A percentile compares a stretch with the other conserved stretches of the same genome.
phyloP scores from a whole-genome alignment of 129 eudicot genomes.

The Artemisia tridentata region DNA sequence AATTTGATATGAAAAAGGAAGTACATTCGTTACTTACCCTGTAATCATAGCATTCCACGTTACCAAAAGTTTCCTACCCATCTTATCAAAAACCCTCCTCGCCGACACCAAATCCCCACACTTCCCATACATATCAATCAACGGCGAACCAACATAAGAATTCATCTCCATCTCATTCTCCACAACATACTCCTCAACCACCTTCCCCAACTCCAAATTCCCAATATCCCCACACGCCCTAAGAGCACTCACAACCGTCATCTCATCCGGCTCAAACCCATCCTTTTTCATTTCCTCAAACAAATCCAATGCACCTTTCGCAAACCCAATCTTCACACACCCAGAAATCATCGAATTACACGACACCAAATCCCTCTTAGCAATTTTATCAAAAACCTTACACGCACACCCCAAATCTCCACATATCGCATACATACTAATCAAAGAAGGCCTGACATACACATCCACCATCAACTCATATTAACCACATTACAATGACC shows the following conservation, averaged over 20 bases:
- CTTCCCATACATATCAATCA: constrained; percentile 71
- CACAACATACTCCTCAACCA: constrained; percentile 50
- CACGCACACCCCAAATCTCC: constrained; percentile 27
- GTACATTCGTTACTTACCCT: constrained; percentile 35
- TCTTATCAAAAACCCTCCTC: constrained; percentile 50
- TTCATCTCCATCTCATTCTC: constrained; percentile 41
- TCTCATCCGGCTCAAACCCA: constrained; percentile 55
- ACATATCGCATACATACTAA: constrained; percentile 60
- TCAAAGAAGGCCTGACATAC: constrained; percentile 63
- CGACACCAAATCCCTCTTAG: too few relatives aligned
- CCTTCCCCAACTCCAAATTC: constrained; percentile 45
- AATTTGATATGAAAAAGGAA: too few relatives aligned
- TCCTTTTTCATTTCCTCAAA: constrained; percentile 54
- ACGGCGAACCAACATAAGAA: constrained; percentile 56
- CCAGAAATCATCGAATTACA: constrained; percentile 27
- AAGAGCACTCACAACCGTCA: constrained; percentile 69
- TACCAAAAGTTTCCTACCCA: constrained; percentile 44
- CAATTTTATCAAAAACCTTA: too few relatives aligned
- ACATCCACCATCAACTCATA: constrained; percentile 52
- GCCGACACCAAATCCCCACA: constrained; percentile 72
- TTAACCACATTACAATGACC: constrained; percentile 50
- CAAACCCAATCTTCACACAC: constrained; percentile 52
- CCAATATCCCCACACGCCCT: constrained; percentile 75
- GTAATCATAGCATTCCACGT: constrained; percentile 78
- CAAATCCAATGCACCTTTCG: constrained; percentile 51